These are phyloP conservation scores for Cyberlindnera galapagoensis DNA, from an alignment of 805 yeast genomes.

Conservation along the genomic window DNA sequence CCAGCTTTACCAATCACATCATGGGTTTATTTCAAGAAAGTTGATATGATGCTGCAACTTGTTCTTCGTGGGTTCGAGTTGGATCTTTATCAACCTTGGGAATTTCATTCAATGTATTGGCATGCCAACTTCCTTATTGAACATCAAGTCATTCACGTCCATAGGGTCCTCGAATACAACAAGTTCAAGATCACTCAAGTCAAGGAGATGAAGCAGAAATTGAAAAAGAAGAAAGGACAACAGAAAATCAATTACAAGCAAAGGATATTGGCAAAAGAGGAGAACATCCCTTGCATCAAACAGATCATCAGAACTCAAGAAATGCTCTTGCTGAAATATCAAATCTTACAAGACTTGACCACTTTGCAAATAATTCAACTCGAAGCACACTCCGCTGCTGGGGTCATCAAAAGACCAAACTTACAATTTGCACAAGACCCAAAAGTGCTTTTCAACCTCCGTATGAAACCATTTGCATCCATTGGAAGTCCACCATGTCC, in stretches of 20 bases:
- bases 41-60: slow-evolving; percentile 67
- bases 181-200: slow-evolving; percentile 28
- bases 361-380: slow-evolving; percentile 30
- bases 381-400: slow-evolving; percentile 21
- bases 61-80: slow-evolving; percentile 69
- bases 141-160: slow-evolving; percentile 38
- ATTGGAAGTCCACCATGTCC: slow-evolving; percentile 75
- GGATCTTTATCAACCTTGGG: slow-evolving; percentile 68
- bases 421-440: slow-evolving; percentile 24
- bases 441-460: slow-evolving; percentile 39
- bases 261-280: slow-evolving; percentile 28
- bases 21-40: slow-evolving; percentile 61
- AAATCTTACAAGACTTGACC: slow-evolving; percentile 24
- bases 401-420: slow-evolving; percentile 22
- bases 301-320: slow-evolving; percentile 1
- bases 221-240: slow-evolving; percentile 47
- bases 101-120: slow-evolving; percentile 63
- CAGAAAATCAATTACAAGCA: slow-evolving; percentile 37
- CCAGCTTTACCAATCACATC: slow-evolving; percentile 63
- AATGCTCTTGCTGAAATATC: slow-evolving; percentile 9
- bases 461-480: slow-evolving; percentile 74
- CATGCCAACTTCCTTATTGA: slow-evolving; percentile 46
- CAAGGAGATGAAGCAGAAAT: slow-evolving; percentile 30
- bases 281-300: slow-evolving; percentile 31
- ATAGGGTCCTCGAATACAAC: slow-evolving; percentile 28